A percentile compares a stretch with the other conserved stretches of the same genome.
Conservation (phyloP, 306 rosid species). For the Prunus mume region DNA sequence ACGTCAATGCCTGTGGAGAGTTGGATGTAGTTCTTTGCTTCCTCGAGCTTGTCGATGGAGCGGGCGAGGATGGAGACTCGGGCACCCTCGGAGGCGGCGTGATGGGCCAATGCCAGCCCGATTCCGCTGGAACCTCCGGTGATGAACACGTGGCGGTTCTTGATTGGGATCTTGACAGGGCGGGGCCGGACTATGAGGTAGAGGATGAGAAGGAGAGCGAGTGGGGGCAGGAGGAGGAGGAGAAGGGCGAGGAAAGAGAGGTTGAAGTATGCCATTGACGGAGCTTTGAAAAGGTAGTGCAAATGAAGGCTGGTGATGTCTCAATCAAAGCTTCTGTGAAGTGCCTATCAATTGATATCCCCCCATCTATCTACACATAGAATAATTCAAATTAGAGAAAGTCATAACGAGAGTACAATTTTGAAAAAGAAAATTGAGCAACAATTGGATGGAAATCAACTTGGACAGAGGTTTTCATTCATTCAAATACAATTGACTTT, state of each 20-base stretch:
- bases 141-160: constrained; percentile 88
- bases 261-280: constrained; percentile 50
- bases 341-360: too few relatives aligned
- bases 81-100: constrained; percentile 40
- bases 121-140: constrained; percentile 96
- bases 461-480: too few relatives aligned
- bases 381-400: too few relatives aligned
- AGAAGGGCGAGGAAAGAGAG: constrained; percentile 35
- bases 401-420: too few relatives aligned
- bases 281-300: neutral
- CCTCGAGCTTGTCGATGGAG: constrained; percentile 24
- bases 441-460: too few relatives aligned
- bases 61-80: too few relatives aligned
- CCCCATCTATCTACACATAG: too few relatives aligned
- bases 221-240: constrained; percentile 43
- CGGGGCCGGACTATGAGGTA: constrained; percentile 63
- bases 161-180: constrained; percentile 57
- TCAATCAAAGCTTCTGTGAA: too few relatives aligned
- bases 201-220: constrained; percentile 41
- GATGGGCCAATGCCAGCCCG: constrained; percentile 86
- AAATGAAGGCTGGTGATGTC: neutral
- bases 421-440: too few relatives aligned
- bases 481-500: too few relatives aligned
- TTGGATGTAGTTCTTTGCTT: constrained; percentile 49
- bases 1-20: constrained; percentile 74